A percentile compares a stretch with the other conserved stretches of the same genome.
Conservation (phyloP, 1,284 basidiomycete genomes). For the Ustilago cynodontis region DNA sequence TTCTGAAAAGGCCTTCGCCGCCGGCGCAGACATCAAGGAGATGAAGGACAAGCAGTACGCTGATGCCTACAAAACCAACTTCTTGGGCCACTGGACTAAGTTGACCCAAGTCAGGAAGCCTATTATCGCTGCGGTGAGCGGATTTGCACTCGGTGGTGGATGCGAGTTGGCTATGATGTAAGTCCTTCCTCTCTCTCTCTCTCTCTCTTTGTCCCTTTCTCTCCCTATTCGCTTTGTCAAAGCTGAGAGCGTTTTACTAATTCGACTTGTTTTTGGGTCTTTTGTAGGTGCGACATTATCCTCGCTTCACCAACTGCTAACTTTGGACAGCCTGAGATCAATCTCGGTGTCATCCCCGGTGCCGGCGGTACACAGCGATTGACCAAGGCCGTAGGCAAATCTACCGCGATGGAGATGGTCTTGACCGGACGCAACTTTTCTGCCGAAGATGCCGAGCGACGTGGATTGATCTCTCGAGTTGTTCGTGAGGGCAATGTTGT, state of each 20-base stretch:
- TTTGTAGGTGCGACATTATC: constrained; percentile 83
- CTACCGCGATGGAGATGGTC: constrained; percentile 93
- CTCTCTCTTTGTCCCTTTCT: not conserved
- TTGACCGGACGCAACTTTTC: constrained; percentile 81
- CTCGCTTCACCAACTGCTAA: constrained; percentile 91
- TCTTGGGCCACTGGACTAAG: constrained; percentile 87
- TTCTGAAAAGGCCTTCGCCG: constrained; percentile 93
- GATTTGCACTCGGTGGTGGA: constrained; percentile 95
- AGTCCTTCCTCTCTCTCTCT: constrained; percentile 37
- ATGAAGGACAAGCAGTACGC: constrained; percentile 90
- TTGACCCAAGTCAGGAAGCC: constrained; percentile 86
- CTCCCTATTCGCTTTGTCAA: not conserved
- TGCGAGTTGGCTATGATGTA: constrained; percentile 95
- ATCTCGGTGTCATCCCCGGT: constrained; percentile 94
- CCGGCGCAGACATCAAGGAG: constrained; percentile 91
- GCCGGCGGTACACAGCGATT: constrained; percentile 87
- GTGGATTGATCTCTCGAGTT: constrained; percentile 86
- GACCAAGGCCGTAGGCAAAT: constrained; percentile 88
- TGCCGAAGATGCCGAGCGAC: constrained; percentile 85
- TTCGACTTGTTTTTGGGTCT: no score
- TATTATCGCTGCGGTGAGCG: constrained; percentile 94
- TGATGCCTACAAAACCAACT: constrained; percentile 88
- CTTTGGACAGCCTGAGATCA: constrained; percentile 98
- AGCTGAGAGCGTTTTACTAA: no score
- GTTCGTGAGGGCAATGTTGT: constrained; percentile 80